Conservation (phyloP, 352 stramenopile species). For the Globisporangium nunn region DNA sequence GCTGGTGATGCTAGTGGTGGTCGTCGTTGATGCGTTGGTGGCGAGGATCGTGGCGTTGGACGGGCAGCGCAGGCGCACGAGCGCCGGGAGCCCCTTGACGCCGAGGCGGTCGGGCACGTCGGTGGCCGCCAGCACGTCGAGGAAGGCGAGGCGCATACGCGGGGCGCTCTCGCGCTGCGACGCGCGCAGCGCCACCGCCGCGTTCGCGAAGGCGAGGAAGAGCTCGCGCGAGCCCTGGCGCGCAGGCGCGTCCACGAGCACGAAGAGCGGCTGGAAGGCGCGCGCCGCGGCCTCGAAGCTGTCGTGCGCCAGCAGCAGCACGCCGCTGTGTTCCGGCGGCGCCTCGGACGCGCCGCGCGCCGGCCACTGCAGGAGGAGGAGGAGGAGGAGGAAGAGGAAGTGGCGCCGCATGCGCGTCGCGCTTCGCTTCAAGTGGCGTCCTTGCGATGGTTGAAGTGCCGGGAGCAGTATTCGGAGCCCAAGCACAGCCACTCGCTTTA, state of each 20-base stretch:
- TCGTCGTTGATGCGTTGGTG: not conserved
- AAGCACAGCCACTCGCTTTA: no score
- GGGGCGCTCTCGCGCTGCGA: slow-evolving; percentile 6
- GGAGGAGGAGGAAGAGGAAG: not conserved
- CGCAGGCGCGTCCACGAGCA: slow-evolving; percentile 30
- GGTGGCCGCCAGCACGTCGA: slow-evolving; percentile 19
- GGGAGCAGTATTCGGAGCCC: no score
- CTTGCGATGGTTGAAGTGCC: no score
- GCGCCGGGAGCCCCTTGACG: slow-evolving; percentile 20
- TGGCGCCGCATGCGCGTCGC: not conserved
- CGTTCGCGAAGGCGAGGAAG: slow-evolving; percentile 24
- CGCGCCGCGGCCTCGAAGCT: slow-evolving; percentile 13
- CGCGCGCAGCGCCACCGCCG: slow-evolving; percentile 17
- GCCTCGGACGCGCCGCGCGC: slow-evolving; percentile 2
- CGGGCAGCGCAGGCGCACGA: slow-evolving; percentile 26
- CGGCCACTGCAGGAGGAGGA: not conserved
- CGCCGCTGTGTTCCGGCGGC: slow-evolving; percentile 14
- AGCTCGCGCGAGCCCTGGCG: slow-evolving; percentile 24
- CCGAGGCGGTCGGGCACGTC: slow-evolving; percentile 9
- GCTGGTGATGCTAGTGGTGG: not conserved
- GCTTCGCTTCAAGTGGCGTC: no score
- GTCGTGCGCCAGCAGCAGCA: slow-evolving; percentile 23
- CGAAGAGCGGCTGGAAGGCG: slow-evolving; percentile 25
- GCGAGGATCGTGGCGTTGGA: slow-evolving; percentile 1
- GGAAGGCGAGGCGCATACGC: slow-evolving; percentile 17